Percentiles rank a stretch among this genome's conserved stretches.
These are phyloP conservation scores for Mycena vitilis DNA, from an alignment of 768 basidiomycete genomes.

Conservation along the genomic window DNA sequence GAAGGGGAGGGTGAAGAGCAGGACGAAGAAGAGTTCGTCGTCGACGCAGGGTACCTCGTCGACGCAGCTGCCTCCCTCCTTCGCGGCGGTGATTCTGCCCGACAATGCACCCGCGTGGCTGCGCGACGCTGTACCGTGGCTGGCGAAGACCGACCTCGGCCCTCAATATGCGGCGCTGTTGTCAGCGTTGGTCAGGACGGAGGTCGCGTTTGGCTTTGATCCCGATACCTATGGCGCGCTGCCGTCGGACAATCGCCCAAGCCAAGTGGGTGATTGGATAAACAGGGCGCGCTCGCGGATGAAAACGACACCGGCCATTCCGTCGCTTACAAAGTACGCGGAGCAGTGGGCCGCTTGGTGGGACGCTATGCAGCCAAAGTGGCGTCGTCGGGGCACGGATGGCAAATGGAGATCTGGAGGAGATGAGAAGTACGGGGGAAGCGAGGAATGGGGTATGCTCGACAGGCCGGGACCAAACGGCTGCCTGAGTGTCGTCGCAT, in stretches of 20 bases:
- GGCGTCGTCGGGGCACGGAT: neutral
- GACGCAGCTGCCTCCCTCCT: too few relatives aligned
- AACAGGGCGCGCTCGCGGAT: neutral
- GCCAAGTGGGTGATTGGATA: neutral
- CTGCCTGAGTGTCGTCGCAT: slow-evolving; percentile 4
- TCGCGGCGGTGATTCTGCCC: too few relatives aligned
- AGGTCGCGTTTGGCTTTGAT: neutral
- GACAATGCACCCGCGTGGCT: neutral
- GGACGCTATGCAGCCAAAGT: neutral
- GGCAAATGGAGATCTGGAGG: neutral
- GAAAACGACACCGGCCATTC: neutral
- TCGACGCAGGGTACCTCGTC: too few relatives aligned
- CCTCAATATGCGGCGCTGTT: neutral
- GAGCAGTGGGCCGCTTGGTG: neutral
- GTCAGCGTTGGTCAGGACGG: neutral
- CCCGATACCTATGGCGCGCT: neutral
- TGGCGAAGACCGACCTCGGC: neutral
- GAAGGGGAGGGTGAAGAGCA: neutral
- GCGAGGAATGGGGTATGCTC: slow-evolving; percentile 11
- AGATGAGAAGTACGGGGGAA: neutral
- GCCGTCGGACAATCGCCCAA: neutral
- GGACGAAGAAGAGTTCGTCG: too few relatives aligned
- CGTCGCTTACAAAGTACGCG: too few relatives aligned
- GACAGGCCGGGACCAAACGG: slow-evolving; percentile 10
- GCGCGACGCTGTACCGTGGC: neutral